These are phyloP conservation scores for Suillus subluteus DNA, from an alignment of 768 basidiomycete genomes.

Conservation along the genomic window DNA sequence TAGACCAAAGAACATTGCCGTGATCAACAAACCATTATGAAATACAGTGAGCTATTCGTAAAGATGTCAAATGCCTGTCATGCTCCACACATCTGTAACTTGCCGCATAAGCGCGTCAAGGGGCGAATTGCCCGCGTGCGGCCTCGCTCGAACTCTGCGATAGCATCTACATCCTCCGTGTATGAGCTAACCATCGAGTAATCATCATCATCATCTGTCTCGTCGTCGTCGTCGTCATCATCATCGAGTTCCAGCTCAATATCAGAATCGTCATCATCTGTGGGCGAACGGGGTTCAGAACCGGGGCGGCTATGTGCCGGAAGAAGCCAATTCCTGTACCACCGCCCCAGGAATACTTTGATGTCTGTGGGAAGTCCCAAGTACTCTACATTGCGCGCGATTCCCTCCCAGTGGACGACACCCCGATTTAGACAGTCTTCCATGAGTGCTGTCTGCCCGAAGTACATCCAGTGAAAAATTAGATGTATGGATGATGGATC, in stretches of 20 bases:
- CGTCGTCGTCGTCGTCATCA: conserved; percentile 24
- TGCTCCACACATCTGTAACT: conserved; percentile 24
- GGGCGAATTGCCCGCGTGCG: conserved; percentile 45
- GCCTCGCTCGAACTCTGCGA: conserved; percentile 44
- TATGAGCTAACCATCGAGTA: conserved; percentile 39
- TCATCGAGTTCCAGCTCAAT: conserved; percentile 30
- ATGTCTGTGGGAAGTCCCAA: conserved; percentile 76
- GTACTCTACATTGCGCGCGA: conserved; percentile 89
- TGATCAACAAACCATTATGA: conserved; percentile 11
- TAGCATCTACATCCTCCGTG: conserved; percentile 42
- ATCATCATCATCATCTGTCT: conserved; percentile 34
- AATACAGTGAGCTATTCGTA: conserved; percentile 13
- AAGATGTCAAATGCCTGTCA: conserved; percentile 14
- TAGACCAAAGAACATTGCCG: conserved; percentile 11
- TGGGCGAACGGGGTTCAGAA: conserved; percentile 27
- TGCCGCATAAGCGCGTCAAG: conserved; percentile 36
- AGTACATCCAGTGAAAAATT: conserved; percentile 83
- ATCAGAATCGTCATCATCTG: conserved; percentile 43
- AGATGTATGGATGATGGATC: conserved; percentile 73
- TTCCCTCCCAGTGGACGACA: conserved; percentile 79
- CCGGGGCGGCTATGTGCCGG: conserved; percentile 32
- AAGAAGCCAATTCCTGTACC: conserved; percentile 70
- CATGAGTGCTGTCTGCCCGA: conserved; percentile 68
- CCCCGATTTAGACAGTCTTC: conserved; percentile 68
- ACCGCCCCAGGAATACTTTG: conserved; percentile 75